Evolutionary conservation across 768 basidiomycete species (phyloP), one percentile per base, ranked within the genome.

Genomic region (Pleurotus tuoliensis): DNA sequence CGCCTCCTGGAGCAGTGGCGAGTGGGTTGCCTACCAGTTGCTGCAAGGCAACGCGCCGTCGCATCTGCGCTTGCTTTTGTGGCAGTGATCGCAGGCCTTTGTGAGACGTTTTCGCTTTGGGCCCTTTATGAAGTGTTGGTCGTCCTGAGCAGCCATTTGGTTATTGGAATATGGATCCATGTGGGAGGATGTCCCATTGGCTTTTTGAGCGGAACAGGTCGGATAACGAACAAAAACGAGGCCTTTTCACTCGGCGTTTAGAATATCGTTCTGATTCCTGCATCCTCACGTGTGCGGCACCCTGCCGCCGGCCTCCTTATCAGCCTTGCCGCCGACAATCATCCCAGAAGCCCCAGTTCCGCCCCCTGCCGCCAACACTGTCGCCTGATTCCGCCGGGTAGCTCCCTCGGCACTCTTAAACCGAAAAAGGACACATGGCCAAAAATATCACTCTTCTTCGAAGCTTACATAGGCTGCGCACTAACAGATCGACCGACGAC

Each of bases 51-150:
- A 87, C 88, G 69, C 47, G 63, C 89, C 89, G 70, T 91, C 89
- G 71, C 90, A 92, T 47, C 90, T 82, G 22, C 90, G 82, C 67
- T 92, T 92, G 72, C 84, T 86, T 69, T 88, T 90, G 67, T 92
- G 91, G 67, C 90, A 92, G 53, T 87, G 86, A 69, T 90, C 87
- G 70, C 90, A 92, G 48, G 90, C 80, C 79, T 81, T 81, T 62
- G 80, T 77, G 13, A 82, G 76, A 48, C 81, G 72, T 67, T 82
- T 82, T 61, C 81, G 74, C 64, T 82, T 82, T 47, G 77, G 75
- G 51, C 76, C 76, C 61, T 80, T 77, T 68, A 76, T 73, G 62
- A 74, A 70, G 38, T 69, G 63, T 47, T 59, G 61, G 56, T 75
- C 69, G 55, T 72, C 63, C 43, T 68, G 62, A 55, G 52, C 64